These are phyloP conservation scores for Sphenostylis stenocarpa DNA, from an alignment of 306 rosid species.

Conservation along the genomic window DNA sequence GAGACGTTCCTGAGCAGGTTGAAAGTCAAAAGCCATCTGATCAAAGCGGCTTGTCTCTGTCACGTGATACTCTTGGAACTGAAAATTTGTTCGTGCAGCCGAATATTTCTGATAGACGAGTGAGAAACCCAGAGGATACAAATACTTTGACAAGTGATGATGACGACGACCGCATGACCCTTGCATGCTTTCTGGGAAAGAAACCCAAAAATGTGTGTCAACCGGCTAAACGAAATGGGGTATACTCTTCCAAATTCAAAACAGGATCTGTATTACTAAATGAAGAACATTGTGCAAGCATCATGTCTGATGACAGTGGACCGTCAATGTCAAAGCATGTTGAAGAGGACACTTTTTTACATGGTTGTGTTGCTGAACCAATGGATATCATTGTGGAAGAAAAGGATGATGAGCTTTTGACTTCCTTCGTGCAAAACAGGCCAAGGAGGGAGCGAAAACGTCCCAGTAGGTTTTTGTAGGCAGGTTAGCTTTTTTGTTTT, in stretches of 20 bases:
- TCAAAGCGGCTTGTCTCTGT: conserved; percentile 9
- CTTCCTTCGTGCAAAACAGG: conserved; percentile 31
- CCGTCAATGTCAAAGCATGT: conserved; percentile 25
- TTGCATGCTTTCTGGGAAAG: conserved; percentile 29
- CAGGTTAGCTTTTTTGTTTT: not conserved
- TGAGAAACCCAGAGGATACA: conserved; percentile 19
- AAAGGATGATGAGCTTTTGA: conserved; percentile 10
- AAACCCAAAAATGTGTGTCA: conserved; percentile 39
- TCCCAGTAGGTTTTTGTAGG: not conserved
- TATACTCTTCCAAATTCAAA: conserved; percentile 3
- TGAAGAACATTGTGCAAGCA: conserved; percentile 11
- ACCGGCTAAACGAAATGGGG: conserved; percentile 14
- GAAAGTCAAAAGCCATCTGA: conserved; percentile 34
- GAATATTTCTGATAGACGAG: conserved; percentile 19
- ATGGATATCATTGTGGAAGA: conserved; percentile 19
- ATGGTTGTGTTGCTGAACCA: conserved; percentile 30
- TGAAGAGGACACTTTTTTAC: conserved; percentile 22
- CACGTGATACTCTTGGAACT: conserved; percentile 23
- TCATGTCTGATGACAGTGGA: conserved; percentile 13
- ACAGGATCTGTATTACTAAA: conserved; percentile 11
- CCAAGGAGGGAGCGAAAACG: conserved; percentile 23
- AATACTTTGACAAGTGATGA: not conserved
- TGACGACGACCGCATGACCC: conserved; percentile 24
- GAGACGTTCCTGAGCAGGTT: conserved; percentile 1
- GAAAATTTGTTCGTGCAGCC: not conserved